Conservation (phyloP, 106 monocot genomes). For the Ottelia alismoides region DNA sequence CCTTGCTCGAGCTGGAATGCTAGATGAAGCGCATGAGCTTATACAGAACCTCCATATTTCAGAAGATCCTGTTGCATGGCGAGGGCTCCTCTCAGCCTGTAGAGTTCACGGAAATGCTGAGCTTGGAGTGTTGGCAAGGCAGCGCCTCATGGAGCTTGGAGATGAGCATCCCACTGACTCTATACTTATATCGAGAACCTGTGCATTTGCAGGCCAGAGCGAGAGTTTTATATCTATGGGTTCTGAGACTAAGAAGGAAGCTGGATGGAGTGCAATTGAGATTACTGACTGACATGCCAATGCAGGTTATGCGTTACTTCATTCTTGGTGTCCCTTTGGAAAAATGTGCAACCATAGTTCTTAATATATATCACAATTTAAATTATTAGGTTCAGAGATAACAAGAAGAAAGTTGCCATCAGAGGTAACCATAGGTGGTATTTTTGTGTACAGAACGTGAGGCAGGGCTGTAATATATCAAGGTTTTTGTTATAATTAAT, state of each 20-base stretch:
- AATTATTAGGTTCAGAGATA: too few species aligned
- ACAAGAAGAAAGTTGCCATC: too few species aligned
- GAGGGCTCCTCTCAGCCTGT: constrained; percentile 43
- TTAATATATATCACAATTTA: too few species aligned
- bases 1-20: constrained; percentile 33
- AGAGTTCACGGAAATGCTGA: constrained; percentile 27
- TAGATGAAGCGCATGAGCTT: constrained; percentile 42
- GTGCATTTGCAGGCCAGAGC: constrained; percentile 18
- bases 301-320: too few species aligned
- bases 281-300: too few species aligned
- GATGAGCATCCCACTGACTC: constrained; percentile 23
- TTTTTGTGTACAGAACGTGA: too few species aligned
- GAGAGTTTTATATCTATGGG: constrained; percentile 4
- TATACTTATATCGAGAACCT: constrained; percentile 26
- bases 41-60: constrained; percentile 19
- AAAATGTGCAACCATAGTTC: too few species aligned
- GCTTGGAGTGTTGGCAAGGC: constrained; percentile 16
- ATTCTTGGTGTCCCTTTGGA: too few species aligned
- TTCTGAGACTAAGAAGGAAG: constrained; percentile 17
- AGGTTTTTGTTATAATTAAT: too few species aligned
- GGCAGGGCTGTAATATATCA: too few species aligned
- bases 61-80: constrained; percentile 35
- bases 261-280: constrained; percentile 28
- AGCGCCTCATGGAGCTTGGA: constrained; percentile 16
- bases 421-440: too few species aligned